Percentiles rank a stretch among this genome's conserved stretches.
phyloP scores from a whole-genome alignment of 1,284 basidiomycete species.

The Heliocybe sulcata region DNA sequence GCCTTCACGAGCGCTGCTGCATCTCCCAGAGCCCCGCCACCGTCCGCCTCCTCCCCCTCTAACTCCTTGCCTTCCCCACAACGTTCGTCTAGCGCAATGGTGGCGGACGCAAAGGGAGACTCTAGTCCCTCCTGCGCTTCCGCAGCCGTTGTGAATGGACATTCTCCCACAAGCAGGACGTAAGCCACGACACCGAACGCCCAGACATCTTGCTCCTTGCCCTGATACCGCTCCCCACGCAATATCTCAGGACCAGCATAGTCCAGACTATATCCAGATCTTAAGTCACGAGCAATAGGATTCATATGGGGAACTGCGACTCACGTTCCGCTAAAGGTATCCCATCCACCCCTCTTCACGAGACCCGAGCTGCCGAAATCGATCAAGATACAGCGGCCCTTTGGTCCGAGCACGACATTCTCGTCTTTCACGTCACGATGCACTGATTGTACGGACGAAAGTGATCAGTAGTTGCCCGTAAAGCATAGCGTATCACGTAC shows the following conservation, averaged over 20 bases:
- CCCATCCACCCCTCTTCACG: slow-evolving; percentile 81
- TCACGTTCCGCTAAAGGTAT: slow-evolving; percentile 92
- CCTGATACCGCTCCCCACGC: slow-evolving; percentile 89
- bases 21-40: slow-evolving; percentile 75
- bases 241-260: slow-evolving; percentile 98
- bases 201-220: slow-evolving; percentile 98
- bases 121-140: slow-evolving; percentile 77
- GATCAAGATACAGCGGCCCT: slow-evolving; percentile 84
- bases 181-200: slow-evolving; percentile 97
- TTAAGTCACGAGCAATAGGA: slow-evolving; percentile 7
- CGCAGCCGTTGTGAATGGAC: slow-evolving; percentile 83
- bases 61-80: slow-evolving; percentile 63
- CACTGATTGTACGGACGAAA: slow-evolving; percentile 40
- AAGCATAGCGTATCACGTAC: slow-evolving; percentile 29
- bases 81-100: slow-evolving; percentile 69
- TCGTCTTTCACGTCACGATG: slow-evolving; percentile 99
- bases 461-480: background rate
- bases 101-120: slow-evolving; percentile 67
- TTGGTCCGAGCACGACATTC: slow-evolving; percentile 80
- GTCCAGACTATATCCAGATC: slow-evolving; percentile 56
- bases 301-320: slow-evolving; percentile 23
- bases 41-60: slow-evolving; percentile 69
- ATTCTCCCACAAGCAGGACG: slow-evolving; percentile 93
- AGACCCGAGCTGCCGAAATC: slow-evolving; percentile 95
- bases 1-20: slow-evolving; percentile 74